Percentiles rank a stretch among this genome's conserved stretches.
Evolutionary conservation across 2,329 filamentous ascomycete genomes (phyloP).

Genomic region (Xylariales sp.): DNA sequence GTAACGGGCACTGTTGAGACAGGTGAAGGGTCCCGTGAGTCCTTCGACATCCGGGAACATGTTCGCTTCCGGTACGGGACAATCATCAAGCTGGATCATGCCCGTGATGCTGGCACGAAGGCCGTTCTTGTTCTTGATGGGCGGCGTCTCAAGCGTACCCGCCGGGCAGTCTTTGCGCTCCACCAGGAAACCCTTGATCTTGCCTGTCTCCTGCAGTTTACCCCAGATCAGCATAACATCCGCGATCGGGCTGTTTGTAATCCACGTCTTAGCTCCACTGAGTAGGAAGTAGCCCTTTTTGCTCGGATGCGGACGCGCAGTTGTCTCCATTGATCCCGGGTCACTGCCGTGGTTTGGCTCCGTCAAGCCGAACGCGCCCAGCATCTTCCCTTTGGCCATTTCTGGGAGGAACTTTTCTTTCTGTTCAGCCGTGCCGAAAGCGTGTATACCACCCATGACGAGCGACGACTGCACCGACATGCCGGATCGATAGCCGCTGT

Average conservation of each 20-base stretch:
- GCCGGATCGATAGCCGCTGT: slow-evolving; percentile 85
- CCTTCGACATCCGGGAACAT: slow-evolving; percentile 93
- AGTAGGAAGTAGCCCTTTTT: slow-evolving; percentile 78
- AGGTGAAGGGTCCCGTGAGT: slow-evolving; percentile 83
- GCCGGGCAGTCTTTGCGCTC: slow-evolving; percentile 80
- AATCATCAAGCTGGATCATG: slow-evolving; percentile 94
- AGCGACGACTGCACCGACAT: slow-evolving; percentile 92
- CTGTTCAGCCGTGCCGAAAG: slow-evolving; percentile 80
- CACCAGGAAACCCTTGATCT: slow-evolving; percentile 89
- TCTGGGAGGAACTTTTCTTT: slow-evolving; percentile 78
- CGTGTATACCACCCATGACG: slow-evolving; percentile 89
- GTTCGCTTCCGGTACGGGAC: slow-evolving; percentile 82
- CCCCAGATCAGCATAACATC: slow-evolving; percentile 89
- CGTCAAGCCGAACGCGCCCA: slow-evolving; percentile 85
- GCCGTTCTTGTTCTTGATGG: slow-evolving; percentile 93
- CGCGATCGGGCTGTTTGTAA: slow-evolving; percentile 88
- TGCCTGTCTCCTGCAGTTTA: slow-evolving; percentile 83
- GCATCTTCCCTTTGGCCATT: slow-evolving; percentile 75
- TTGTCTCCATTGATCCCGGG: slow-evolving; percentile 85
- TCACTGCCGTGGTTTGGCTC: slow-evolving; percentile 93
- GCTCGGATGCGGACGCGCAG: slow-evolving; percentile 76
- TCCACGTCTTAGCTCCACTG: slow-evolving; percentile 88
- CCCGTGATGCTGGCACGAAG: slow-evolving; percentile 90
- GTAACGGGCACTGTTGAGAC: slow-evolving; percentile 87
- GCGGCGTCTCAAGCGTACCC: slow-evolving; percentile 84